phyloP scores from a whole-genome alignment of 768 basidiomycete genomes.

The Suillus clintonianus region DNA sequence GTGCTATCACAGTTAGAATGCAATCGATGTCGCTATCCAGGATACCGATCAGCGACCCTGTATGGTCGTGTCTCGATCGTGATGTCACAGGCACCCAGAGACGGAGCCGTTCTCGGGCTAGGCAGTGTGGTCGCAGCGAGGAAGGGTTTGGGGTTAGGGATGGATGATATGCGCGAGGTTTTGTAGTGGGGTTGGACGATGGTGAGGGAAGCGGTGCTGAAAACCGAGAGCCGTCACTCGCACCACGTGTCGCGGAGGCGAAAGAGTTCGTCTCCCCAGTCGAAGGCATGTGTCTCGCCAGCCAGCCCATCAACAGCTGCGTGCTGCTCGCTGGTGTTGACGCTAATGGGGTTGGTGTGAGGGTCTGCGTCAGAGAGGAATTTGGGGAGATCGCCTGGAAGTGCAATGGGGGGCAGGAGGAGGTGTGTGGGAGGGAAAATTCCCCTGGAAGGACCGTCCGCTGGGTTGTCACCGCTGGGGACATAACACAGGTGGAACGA shows the following conservation, averaged over 20 bases:
- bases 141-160: constrained; percentile 20
- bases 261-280: constrained; percentile 14
- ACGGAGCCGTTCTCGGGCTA: constrained; percentile 23
- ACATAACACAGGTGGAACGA: constrained; percentile 26
- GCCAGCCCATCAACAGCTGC: constrained; percentile 1
- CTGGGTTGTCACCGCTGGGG: constrained; percentile 39
- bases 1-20: constrained; percentile 23
- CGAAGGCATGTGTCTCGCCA: constrained; percentile 17
- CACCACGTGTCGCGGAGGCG: constrained; percentile 1
- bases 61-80: constrained; percentile 32
- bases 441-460: constrained; percentile 41
- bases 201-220: neutral
- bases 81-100: constrained; percentile 24
- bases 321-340: neutral
- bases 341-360: neutral
- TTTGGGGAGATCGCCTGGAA: constrained; percentile 26
- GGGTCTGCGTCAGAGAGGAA: constrained; percentile 2
- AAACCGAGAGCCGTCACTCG: neutral
- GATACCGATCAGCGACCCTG: constrained; percentile 36
- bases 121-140: constrained; percentile 26
- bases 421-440: constrained; percentile 17
- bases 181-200: neutral
- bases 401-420: constrained; percentile 33
- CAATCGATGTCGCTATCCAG: constrained; percentile 34
- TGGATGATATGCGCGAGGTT: constrained; percentile 10